Evolutionary conservation across 2,329 filamentous ascomycete species (phyloP).

Genomic region (Pseudocercospora pini-densiflorae): DNA sequence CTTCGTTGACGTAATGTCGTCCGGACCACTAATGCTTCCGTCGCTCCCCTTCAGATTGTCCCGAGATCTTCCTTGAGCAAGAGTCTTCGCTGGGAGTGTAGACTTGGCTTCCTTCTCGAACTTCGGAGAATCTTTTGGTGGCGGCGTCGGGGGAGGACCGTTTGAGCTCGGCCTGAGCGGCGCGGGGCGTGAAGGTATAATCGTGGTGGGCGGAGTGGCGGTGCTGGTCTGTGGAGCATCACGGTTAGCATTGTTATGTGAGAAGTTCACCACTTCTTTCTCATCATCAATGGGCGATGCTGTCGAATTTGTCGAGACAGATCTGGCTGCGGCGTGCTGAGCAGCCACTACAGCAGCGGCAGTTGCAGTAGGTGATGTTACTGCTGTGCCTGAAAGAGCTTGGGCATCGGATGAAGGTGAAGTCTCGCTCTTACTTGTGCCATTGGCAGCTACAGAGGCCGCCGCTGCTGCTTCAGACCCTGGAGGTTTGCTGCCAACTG

Average conservation of each 20-base stretch:
- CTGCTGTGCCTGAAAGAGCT: background rate
- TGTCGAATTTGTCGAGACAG: constrained; percentile 5
- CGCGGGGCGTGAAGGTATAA: constrained; percentile 12
- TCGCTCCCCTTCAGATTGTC: constrained; percentile 1
- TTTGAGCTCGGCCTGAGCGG: constrained; percentile 12
- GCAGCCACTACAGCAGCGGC: constrained; percentile 3
- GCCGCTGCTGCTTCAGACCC: constrained; percentile 11
- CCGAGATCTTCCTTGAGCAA: background rate
- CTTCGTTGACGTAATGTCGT: background rate
- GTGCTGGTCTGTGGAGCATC: background rate
- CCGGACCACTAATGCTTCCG: background rate
- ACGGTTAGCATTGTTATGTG: background rate
- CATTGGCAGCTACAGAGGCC: background rate
- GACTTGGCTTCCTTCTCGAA: background rate
- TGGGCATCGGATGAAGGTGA: background rate
- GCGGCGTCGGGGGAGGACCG: constrained; percentile 16
- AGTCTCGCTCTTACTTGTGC: constrained; percentile 11
- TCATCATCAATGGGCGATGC: constrained; percentile 3
- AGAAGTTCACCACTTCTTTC: constrained; percentile 7
- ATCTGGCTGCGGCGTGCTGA: constrained; percentile 8
- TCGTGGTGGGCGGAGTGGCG: background rate
- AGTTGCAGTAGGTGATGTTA: constrained; percentile 2
- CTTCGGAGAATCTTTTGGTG: constrained; percentile 5
- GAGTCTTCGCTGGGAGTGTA: background rate
- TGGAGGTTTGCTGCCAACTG: constrained; percentile 22